phyloP scores from a whole-genome alignment of 495 filamentous ascomycete genomes.

The Sabuloglossum arenarium region DNA sequence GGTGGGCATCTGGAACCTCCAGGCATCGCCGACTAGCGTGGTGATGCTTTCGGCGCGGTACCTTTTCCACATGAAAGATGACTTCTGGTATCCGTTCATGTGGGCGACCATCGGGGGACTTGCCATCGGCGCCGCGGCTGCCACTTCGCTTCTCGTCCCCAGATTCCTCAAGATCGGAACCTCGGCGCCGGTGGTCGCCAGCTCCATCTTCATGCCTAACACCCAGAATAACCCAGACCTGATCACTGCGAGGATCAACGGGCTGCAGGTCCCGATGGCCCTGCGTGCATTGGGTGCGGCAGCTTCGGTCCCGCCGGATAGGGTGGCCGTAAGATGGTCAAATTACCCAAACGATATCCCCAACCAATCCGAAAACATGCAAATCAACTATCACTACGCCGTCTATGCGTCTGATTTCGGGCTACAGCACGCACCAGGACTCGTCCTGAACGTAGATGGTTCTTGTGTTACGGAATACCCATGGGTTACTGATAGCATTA shows the following conservation, averaged over 20 bases:
- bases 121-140: background rate
- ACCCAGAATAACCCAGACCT: background rate
- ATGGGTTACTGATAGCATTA: slow-evolving; percentile 3
- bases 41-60: background rate
- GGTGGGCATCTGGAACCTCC: slow-evolving; percentile 10
- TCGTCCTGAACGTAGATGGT: slow-evolving; percentile 15
- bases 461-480: slow-evolving; percentile 19
- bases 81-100: background rate
- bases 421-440: slow-evolving; percentile 14
- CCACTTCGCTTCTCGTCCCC: background rate
- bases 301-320: background rate
- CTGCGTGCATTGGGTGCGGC: background rate
- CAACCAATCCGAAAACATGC: no score
- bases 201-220: background rate
- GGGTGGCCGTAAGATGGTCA: background rate
- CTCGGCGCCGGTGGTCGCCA: background rate
- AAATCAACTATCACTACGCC: slow-evolving; percentile 16
- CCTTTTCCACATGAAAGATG: background rate
- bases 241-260: background rate
- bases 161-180: background rate
- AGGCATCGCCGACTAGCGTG: slow-evolving; percentile 5
- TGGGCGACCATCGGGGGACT: background rate
- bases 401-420: slow-evolving; percentile 18
- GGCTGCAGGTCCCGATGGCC: background rate
- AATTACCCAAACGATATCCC: no score